Conservation (phyloP, 1,139 yeast genomes). For the Candida freyschussii region DNA sequence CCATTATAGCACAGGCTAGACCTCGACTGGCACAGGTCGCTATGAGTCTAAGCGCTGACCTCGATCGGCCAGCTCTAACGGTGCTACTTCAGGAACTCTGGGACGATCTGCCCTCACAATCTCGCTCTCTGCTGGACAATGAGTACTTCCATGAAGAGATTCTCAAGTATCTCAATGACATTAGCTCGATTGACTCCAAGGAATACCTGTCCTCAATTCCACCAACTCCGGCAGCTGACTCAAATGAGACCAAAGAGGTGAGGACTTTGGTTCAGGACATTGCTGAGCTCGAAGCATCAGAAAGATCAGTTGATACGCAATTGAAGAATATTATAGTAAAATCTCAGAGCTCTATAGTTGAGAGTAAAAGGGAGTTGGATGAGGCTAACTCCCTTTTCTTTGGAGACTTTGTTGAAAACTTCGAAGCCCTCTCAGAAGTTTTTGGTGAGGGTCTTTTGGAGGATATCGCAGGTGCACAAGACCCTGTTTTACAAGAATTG, state of each 20-base stretch:
- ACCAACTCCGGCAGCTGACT: conserved; percentile 22
- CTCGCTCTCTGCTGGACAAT: conserved; percentile 11
- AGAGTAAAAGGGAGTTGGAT: conserved; percentile 28
- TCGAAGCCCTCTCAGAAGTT: conserved; percentile 30
- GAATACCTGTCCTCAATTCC: conserved; percentile 25
- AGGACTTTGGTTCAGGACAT: conserved; percentile 37
- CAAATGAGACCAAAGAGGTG: conserved; percentile 6
- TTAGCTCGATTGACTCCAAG: conserved; percentile 22
- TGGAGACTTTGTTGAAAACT: conserved; percentile 29
- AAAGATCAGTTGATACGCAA: conserved; percentile 33
- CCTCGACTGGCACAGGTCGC: too few relatives aligned
- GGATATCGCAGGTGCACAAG: conserved; percentile 16
- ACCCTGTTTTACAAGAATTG: conserved; percentile 15
- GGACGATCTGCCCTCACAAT: conserved; percentile 11
- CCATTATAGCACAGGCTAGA: too few relatives aligned
- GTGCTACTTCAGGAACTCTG: conserved; percentile 20
- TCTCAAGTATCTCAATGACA: conserved; percentile 16
- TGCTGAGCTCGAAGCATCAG: conserved; percentile 43
- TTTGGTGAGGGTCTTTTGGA: conserved; percentile 27
- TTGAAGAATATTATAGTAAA: conserved; percentile 31
- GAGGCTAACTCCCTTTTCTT: conserved; percentile 26
- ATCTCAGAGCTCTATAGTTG: conserved; percentile 31
- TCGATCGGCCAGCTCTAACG: conserved; percentile 14
- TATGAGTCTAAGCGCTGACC: conserved; percentile 2
- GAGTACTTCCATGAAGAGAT: conserved; percentile 14